These are phyloP conservation scores for Xylariaceae sp. DNA, from an alignment of 2,329 filamentous ascomycete genomes.

Conservation along the genomic window DNA sequence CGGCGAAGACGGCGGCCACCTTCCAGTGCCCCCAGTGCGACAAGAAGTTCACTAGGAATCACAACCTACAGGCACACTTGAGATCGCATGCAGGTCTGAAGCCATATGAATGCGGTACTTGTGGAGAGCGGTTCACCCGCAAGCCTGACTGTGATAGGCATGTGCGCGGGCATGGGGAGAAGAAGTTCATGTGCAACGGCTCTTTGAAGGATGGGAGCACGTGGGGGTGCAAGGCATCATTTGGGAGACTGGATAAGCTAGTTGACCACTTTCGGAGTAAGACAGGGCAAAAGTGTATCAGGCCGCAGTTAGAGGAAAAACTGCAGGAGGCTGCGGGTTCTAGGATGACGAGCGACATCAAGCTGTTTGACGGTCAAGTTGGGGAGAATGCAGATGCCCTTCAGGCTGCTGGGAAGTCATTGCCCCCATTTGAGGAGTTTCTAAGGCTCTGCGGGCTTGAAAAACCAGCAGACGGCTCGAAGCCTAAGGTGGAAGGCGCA, in stretches of 20 bases:
- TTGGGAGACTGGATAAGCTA: conserved; percentile 32
- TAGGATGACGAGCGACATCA: background rate
- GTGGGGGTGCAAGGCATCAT: conserved; percentile 36
- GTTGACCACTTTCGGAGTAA: conserved; percentile 30
- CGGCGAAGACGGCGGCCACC: conserved; percentile 12
- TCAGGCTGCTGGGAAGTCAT: conserved; percentile 9
- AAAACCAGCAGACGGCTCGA: too few species aligned
- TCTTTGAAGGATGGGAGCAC: conserved; percentile 29
- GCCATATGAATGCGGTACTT: conserved; percentile 29
- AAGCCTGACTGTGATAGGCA: conserved; percentile 31
- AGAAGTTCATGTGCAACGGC: conserved; percentile 32
- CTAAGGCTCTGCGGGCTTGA: conserved; percentile 22
- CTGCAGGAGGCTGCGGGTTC: conserved; percentile 2
- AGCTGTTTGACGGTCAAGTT: conserved; percentile 10
- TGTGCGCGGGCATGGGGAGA: conserved; percentile 28
- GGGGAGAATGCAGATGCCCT: conserved; percentile 22
- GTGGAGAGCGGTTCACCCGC: conserved; percentile 29
- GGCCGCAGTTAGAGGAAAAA: conserved; percentile 23
- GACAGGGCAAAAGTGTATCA: conserved; percentile 31
- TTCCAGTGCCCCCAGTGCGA: conserved; percentile 27
- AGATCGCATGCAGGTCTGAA: conserved; percentile 30
- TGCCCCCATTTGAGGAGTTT: conserved; percentile 27
- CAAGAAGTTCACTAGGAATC: conserved; percentile 33
- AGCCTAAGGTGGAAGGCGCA: too few species aligned
- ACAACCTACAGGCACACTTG: conserved; percentile 32